phyloP scores from a whole-genome alignment of 2,329 filamentous ascomycete species.

The Teratosphaeria epicoccoides region DNA sequence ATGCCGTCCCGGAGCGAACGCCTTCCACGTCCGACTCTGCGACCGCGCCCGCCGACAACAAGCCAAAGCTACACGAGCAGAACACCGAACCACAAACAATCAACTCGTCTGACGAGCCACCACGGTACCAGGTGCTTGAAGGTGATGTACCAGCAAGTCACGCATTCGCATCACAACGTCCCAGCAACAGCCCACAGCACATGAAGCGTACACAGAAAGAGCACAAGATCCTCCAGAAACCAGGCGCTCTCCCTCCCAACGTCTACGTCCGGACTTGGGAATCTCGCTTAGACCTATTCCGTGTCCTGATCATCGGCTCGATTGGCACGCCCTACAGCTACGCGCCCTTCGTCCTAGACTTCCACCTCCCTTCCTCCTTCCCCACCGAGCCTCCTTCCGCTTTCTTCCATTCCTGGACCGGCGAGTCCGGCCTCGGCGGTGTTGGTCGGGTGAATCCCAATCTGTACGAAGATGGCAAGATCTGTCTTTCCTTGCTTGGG shows the following conservation, averaged over 20 bases:
- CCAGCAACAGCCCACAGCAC: constrained; percentile 21
- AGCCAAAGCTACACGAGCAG: background rate
- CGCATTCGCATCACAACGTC: constrained; percentile 25
- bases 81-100: background rate
- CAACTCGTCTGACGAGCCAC: constrained; percentile 4
- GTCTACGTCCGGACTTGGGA: constrained; percentile 53
- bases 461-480: constrained; percentile 52
- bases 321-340: constrained; percentile 50
- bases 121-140: constrained; percentile 30
- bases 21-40: constrained; percentile 13
- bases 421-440: constrained; percentile 19
- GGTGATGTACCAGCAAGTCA: constrained; percentile 33
- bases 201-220: constrained; percentile 47
- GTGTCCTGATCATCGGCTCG: constrained; percentile 49
- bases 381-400: constrained; percentile 44
- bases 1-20: constrained; percentile 12
- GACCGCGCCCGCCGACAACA: constrained; percentile 8
- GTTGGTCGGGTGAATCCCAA: constrained; percentile 45
- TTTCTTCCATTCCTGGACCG: constrained; percentile 49
- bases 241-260: constrained; percentile 40
- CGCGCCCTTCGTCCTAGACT: constrained; percentile 51
- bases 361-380: constrained; percentile 41
- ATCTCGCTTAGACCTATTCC: constrained; percentile 46
- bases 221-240: constrained; percentile 44
- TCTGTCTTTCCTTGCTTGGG: constrained; percentile 48